These are phyloP conservation scores for Coemansia sp. DNA, from an alignment of 371 early-diverging fungal species.

Conservation along the genomic window DNA sequence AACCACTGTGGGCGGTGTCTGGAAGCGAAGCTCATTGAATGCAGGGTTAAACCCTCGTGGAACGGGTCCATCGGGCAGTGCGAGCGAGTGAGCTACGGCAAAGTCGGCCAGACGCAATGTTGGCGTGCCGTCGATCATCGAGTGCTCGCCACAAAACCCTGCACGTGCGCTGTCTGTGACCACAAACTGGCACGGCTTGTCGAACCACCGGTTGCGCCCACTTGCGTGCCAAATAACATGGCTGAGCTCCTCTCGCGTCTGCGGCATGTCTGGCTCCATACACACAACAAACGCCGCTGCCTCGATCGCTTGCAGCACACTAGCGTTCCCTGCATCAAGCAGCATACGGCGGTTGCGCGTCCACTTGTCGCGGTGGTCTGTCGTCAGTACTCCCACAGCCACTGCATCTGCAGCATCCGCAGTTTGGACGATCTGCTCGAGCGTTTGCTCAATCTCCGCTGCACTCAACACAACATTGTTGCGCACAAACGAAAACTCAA, in stretches of 20 bases:
- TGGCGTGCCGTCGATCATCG: slow-evolving; percentile 96
- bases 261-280: slow-evolving; percentile 81
- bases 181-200: slow-evolving; percentile 91
- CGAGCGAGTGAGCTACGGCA: slow-evolving; percentile 32
- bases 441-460: slow-evolving; percentile 73
- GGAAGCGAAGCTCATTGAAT: slow-evolving; percentile 67
- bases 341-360: slow-evolving; percentile 70
- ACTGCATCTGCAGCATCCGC: slow-evolving; percentile 64
- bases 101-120: slow-evolving; percentile 71
- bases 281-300: slow-evolving; percentile 80
- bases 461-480: slow-evolving; percentile 74
- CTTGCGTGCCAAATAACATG: slow-evolving; percentile 90
- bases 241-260: slow-evolving; percentile 78
- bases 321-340: slow-evolving; percentile 63
- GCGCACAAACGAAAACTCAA: slow-evolving; percentile 65
- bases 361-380: slow-evolving; percentile 94
- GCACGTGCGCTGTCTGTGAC: slow-evolving; percentile 93
- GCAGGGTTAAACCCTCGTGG: background rate
- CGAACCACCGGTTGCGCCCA: slow-evolving; percentile 91
- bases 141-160: slow-evolving; percentile 95
- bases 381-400: slow-evolving; percentile 81
- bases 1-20: slow-evolving; percentile 57
- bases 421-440: slow-evolving; percentile 67
- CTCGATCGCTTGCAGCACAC: slow-evolving; percentile 75
- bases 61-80: background rate